Conservation (phyloP, 2,329 filamentous ascomycete genomes). For the Malbranchea cinnamomea region DNA sequence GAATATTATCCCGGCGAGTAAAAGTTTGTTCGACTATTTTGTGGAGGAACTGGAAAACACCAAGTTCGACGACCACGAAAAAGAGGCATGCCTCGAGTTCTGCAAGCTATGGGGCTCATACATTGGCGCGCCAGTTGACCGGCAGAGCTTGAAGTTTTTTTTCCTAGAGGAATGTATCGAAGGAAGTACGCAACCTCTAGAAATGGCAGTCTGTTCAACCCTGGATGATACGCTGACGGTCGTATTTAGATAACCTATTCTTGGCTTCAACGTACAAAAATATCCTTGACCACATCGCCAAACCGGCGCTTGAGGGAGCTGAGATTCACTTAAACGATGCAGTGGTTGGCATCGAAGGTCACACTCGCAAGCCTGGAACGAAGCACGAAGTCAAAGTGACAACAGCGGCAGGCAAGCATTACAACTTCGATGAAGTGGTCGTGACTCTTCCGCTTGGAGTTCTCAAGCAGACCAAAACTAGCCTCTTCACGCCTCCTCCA, state of each 20-base stretch:
- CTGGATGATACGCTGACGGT: slow-evolving; percentile 4
- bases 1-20: slow-evolving; percentile 34
- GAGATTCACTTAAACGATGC: slow-evolving; percentile 34
- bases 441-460: slow-evolving; percentile 39
- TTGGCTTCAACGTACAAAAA: slow-evolving; percentile 45
- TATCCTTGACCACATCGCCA: slow-evolving; percentile 40
- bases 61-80: slow-evolving; percentile 25
- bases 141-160: slow-evolving; percentile 49
- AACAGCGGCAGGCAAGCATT: slow-evolving; percentile 20
- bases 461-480: slow-evolving; percentile 35
- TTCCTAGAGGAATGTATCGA: slow-evolving; percentile 53
- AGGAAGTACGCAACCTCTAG: slow-evolving; percentile 35
- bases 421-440: slow-evolving; percentile 37
- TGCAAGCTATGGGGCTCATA: slow-evolving; percentile 50
- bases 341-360: slow-evolving; percentile 25
- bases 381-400: slow-evolving; percentile 31
- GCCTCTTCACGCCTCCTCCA: slow-evolving; percentile 31
- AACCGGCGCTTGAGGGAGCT: slow-evolving; percentile 32
- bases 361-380: slow-evolving; percentile 9
- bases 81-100: slow-evolving; percentile 36
- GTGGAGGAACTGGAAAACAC: slow-evolving; percentile 32
- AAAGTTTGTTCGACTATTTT: slow-evolving; percentile 45
- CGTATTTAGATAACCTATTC: slow-evolving; percentile 42
- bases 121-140: slow-evolving; percentile 44
- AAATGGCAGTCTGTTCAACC: too few relatives aligned